Evolutionary conservation across 257 asterid genomes (phyloP), one percentile per base, ranked within the genome.

Genomic region (Haberlea rhodopensis): DNA sequence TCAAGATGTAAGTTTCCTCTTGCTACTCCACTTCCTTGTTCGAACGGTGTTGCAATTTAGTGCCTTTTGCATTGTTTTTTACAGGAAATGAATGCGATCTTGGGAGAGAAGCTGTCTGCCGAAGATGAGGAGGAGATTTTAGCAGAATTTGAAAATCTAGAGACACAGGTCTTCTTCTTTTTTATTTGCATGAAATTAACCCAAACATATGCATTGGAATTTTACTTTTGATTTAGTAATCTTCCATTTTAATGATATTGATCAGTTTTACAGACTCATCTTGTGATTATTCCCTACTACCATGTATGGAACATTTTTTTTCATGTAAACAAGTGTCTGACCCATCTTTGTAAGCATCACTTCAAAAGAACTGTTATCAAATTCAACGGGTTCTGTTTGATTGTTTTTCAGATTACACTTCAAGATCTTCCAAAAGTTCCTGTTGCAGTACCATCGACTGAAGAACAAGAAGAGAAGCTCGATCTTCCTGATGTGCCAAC

Each of bases 41-140:
- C 10, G 9, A 52, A 11, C 29, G 43, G 21, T n/a, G n/a, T n/a
- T n/a, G 51, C 51, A 5, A 15, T 15, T 43, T 5, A 4, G 57
- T 32, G 40, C 40, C 34, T 22, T 46, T 8, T 55, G 28, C 27
- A 1, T 9, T 53, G 10, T 63, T 3, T 66, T 67, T 70, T 75
- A 60, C 60, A 91, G 96, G 98, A 91, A 78, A 84, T 91, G 8
- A 89, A 68, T 76, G 84, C 88, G 59, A 82, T 91, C 53, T 68
- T 91, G 87, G 99, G 94, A 76, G 99, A 89, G 91, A 82, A 92
- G 75, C 80, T 92, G 71, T 87, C 99, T 22, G 86, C 97, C 26
- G 97, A 89, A 83, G 99, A 92, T 26, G 99, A 89, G 78, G 97
- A 92, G 74, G 99, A 87, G 67, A 74, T 92, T 69, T 73, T 92